phyloP scores from a whole-genome alignment of 2,329 filamentous ascomycete species.

The Xylaria sp. region DNA sequence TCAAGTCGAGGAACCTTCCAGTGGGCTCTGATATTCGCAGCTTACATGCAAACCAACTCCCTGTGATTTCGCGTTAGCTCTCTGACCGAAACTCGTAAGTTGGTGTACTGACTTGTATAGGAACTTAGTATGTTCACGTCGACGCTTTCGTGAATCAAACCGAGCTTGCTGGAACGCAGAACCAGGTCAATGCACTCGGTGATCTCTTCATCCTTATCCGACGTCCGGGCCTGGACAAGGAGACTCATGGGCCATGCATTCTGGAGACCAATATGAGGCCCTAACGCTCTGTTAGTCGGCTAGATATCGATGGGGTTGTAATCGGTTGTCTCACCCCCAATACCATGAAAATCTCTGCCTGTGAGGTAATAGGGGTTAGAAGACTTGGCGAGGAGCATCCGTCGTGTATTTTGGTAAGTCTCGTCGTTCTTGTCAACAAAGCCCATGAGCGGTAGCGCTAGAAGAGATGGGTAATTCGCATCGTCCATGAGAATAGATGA shows the following conservation, averaged over 20 bases:
- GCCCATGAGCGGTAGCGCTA: slow-evolving; percentile 79
- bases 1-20: slow-evolving; percentile 3
- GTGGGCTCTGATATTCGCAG: slow-evolving; percentile 11
- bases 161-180: slow-evolving; percentile 74
- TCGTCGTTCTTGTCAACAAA: slow-evolving; percentile 69
- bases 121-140: slow-evolving; percentile 70
- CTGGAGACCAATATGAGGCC: slow-evolving; percentile 76
- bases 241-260: slow-evolving; percentile 98
- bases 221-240: slow-evolving; percentile 89
- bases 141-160: slow-evolving; percentile 90
- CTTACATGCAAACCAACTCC: slow-evolving; percentile 87
- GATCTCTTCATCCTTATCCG: slow-evolving; percentile 83
- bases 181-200: slow-evolving; percentile 73
- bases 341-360: slow-evolving; percentile 79
- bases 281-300: slow-evolving; percentile 39
- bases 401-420: slow-evolving; percentile 87
- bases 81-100: not conserved
- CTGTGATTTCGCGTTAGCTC: slow-evolving; percentile 42
- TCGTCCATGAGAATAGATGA: slow-evolving; percentile 87
- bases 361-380: slow-evolving; percentile 90
- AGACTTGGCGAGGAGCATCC: slow-evolving; percentile 70
- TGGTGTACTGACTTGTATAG: slow-evolving; percentile 71
- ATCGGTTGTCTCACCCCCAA: slow-evolving; percentile 70
- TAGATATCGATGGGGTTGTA: slow-evolving; percentile 8
- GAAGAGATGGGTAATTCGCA: slow-evolving; percentile 81